Evolutionary conservation across 2,329 filamentous ascomycete species (phyloP).

Genomic region (Pseudocercospora crystallina): DNA sequence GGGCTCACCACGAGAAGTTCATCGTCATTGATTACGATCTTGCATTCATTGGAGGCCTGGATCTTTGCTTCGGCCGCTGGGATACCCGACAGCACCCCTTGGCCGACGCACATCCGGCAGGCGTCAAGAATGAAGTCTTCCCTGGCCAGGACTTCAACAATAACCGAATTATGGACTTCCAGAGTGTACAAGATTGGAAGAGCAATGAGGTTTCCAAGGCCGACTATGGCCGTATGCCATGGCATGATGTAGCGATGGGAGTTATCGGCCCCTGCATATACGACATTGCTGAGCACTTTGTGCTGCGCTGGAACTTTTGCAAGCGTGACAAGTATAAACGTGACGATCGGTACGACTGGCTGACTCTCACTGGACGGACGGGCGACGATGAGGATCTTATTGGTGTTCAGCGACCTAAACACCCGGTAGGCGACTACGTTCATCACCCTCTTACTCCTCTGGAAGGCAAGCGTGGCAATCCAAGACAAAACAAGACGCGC

Average conservation of each 20-base stretch:
- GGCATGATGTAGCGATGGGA: constrained; percentile 95
- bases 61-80: constrained; percentile 95
- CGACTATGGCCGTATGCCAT: constrained; percentile 93
- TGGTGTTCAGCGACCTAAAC: constrained; percentile 82
- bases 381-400: constrained; percentile 81
- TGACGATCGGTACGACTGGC: constrained; percentile 78
- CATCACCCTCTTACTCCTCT: constrained; percentile 74
- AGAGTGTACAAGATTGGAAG: constrained; percentile 88
- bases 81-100: constrained; percentile 82
- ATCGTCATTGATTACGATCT: constrained; percentile 88
- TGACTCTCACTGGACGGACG: constrained; percentile 72
- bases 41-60: constrained; percentile 91
- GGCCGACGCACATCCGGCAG: constrained; percentile 82
- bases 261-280: constrained; percentile 86
- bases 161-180: constrained; percentile 93
- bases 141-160: constrained; percentile 98
- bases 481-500: constrained; percentile 40
- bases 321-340: constrained; percentile 98
- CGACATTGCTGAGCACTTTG: constrained; percentile 94
- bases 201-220: constrained; percentile 88
- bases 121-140: constrained; percentile 80
- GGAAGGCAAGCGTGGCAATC: constrained; percentile 58
- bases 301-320: constrained; percentile 92
- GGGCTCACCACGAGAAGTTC: constrained; percentile 98
- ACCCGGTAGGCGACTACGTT: constrained; percentile 84